Conservation (phyloP, 495 filamentous ascomycete species). For the Lentithecium fluviatile region DNA sequence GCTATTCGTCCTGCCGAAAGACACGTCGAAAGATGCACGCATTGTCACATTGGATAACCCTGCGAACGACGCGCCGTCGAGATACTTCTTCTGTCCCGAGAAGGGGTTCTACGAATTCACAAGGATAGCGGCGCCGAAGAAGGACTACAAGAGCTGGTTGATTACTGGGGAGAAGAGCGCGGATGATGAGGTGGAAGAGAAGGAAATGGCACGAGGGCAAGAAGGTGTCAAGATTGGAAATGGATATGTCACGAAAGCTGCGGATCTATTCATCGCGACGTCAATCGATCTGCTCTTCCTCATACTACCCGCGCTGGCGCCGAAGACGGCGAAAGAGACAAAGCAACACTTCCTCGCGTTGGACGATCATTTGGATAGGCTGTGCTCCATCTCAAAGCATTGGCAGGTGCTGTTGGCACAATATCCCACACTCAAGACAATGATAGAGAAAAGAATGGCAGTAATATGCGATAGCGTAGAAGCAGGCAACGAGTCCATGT, state of each 20-base stretch:
- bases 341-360: constrained; percentile 70
- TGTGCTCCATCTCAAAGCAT: constrained; percentile 37
- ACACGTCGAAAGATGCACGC: constrained; percentile 59
- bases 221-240: neutral
- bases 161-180: constrained; percentile 44
- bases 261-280: constrained; percentile 77
- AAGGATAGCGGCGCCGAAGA: constrained; percentile 62
- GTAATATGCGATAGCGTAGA: constrained; percentile 76
- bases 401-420: constrained; percentile 42
- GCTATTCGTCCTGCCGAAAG: constrained; percentile 77
- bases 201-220: constrained; percentile 2
- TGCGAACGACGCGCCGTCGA: constrained; percentile 58
- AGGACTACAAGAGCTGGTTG: constrained; percentile 66
- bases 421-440: constrained; percentile 45
- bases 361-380: constrained; percentile 76
- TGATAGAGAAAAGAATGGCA: constrained; percentile 55
- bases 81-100: constrained; percentile 78
- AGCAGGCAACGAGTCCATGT: constrained; percentile 78
- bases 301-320: constrained; percentile 65
- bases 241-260: constrained; percentile 51
- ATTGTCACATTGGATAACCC: constrained; percentile 81
- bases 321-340: constrained; percentile 44
- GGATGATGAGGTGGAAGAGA: constrained; percentile 28
- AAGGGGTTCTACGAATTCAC: constrained; percentile 88
- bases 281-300: constrained; percentile 83